A percentile compares a stretch with the other conserved stretches of the same genome.
These are phyloP conservation scores for Castanea sativa DNA, from an alignment of 306 rosid genomes.

Conservation along the genomic window DNA sequence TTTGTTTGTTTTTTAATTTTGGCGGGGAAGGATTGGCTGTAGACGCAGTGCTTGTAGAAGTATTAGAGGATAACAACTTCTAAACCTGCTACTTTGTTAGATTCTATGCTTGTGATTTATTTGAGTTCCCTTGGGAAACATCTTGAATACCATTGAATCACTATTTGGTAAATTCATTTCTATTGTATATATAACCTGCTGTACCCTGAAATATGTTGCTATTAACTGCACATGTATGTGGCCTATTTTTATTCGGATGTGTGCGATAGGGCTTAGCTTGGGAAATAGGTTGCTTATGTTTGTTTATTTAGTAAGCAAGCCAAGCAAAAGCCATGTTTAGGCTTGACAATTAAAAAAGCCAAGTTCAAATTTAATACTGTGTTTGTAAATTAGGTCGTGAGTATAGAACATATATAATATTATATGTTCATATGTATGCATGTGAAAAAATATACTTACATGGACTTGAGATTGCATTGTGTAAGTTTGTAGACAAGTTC, in stretches of 20 bases:
- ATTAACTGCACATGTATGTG: constrained; percentile 15
- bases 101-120: neutral
- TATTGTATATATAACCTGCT: constrained; percentile 11
- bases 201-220: constrained; percentile 1
- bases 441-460: too few species aligned
- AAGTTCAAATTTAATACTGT: too few species aligned
- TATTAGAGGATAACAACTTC: constrained; percentile 1
- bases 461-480: too few species aligned
- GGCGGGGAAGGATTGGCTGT: neutral
- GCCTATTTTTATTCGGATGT: neutral
- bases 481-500: too few species aligned
- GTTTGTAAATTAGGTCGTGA: too few species aligned
- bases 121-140: neutral
- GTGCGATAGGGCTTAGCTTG: neutral
- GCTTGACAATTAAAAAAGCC: too few species aligned
- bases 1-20: too few species aligned
- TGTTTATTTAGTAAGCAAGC: too few species aligned
- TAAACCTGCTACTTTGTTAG: neutral
- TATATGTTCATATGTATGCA: too few species aligned
- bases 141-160: neutral
- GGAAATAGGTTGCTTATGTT: too few species aligned
- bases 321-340: too few species aligned
- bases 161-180: neutral
- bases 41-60: constrained; percentile 12
- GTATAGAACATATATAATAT: too few species aligned